Conservation (phyloP, 225 moss, liverwort and hornwort genomes). For the Pseudisothecium myosuroides region DNA sequence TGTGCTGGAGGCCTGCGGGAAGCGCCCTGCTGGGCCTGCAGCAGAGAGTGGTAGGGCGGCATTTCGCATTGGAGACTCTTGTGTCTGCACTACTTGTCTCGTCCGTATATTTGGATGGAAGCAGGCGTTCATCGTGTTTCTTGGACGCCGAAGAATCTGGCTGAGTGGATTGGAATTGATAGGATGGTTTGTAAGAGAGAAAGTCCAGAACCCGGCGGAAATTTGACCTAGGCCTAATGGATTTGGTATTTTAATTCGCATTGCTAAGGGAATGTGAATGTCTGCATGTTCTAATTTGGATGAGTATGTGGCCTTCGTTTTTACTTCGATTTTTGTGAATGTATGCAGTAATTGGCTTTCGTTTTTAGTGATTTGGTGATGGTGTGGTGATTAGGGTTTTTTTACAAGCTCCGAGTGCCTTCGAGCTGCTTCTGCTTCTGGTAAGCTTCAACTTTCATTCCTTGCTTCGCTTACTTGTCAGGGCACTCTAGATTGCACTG, state of each 20-base stretch:
- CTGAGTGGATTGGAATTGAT: neutral
- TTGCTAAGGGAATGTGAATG: neutral
- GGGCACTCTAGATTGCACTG: neutral
- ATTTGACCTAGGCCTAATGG: neutral
- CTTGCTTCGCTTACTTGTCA: neutral
- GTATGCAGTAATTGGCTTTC: neutral
- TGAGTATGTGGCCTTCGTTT: neutral
- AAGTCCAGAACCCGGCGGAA: neutral
- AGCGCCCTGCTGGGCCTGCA: neutral
- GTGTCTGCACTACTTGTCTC: neutral
- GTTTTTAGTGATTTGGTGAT: neutral
- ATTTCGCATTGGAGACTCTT: neutral
- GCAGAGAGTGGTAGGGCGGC: conserved; percentile 1
- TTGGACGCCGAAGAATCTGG: neutral
- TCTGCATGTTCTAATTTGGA: neutral
- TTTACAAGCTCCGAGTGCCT: neutral
- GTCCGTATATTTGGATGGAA: neutral
- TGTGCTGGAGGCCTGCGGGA: neutral
- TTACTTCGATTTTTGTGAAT: neutral
- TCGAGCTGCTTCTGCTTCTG: conserved; percentile 14
- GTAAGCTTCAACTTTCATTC: neutral
- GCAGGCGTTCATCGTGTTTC: neutral
- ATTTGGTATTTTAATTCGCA: neutral
- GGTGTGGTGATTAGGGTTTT: conserved; percentile 12
- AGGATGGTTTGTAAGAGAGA: neutral